Evolutionary conservation across 2,329 filamentous ascomycete genomes (phyloP), one percentile per base, ranked within the genome.

Genomic region (Fusarium denticulatum): DNA sequence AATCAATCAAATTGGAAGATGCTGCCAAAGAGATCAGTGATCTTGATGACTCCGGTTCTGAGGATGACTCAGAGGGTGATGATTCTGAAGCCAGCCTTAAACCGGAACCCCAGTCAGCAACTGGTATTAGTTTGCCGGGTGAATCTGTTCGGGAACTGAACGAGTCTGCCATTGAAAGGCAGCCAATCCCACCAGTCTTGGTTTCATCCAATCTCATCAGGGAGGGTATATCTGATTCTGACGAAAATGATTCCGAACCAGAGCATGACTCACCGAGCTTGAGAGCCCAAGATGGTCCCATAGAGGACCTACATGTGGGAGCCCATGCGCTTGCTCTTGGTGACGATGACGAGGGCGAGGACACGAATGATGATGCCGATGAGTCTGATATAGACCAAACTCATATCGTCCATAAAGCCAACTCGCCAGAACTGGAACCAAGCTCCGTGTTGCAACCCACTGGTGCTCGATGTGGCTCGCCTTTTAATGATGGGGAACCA

Each of bases 11-110:
- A 28, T 36, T 39, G n/a, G 37, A 30, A 13, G 62, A 52, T 37
- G 26, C 26, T 30, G 40, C 7, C n/a, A 59, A 60, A 24, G 55
- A 67, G 26, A n/a, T n/a, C 20, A 52, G n/a, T 58, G 28, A 56
- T 18, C 46, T 50, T 34, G 43, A 53, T 20, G 60, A 67, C 42
- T 37, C 24, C 20, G 24, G 43, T 45, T 42, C 50, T 15, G 69
- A 72, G 22, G 46, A 52, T 24, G 60, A 61, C 20, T 61, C 34
- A 39, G 67, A 67, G 43, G 67, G 53, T 24, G 55, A 50, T n/a
- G 24, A 52, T 28, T 42, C 49, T 34, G 45, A 32, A 39, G 43
- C 43, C 36, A 39, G 28, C 22, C 36, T 37, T 32, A 22, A 36
- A 60, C 24, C 49, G 22, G 46, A 36, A 58, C 26, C 45, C 39